Evolutionary conservation across 495 filamentous ascomycete genomes (phyloP).

Genomic region (Penicillium malachiteum): DNA sequence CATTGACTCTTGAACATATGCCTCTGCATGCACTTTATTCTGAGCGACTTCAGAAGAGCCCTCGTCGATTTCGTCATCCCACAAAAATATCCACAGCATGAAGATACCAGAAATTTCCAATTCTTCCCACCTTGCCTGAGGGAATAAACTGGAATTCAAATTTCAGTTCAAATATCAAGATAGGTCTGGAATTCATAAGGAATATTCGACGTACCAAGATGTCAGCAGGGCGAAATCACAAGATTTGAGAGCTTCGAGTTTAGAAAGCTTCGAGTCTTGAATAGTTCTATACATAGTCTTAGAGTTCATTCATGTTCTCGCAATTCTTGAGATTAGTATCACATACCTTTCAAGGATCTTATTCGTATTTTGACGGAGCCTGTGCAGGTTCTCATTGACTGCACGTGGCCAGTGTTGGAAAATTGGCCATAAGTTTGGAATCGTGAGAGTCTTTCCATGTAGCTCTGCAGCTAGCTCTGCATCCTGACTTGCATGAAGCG

Average conservation of each 20-base stretch:
- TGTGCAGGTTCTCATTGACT: neutral
- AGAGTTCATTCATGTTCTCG: neutral
- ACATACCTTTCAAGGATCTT: neutral
- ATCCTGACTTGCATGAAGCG: slow-evolving; percentile 6
- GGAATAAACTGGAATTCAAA: neutral
- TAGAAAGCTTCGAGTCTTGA: neutral
- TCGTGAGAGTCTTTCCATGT: neutral
- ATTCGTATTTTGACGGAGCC: neutral
- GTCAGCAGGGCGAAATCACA: neutral
- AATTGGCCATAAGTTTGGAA: neutral
- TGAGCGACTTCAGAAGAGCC: neutral
- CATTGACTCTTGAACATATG: neutral
- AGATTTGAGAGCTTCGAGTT: neutral
- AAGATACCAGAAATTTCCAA: neutral
- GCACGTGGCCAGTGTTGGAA: neutral
- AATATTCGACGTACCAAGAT: neutral
- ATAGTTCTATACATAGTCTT: neutral
- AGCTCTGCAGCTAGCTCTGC: neutral
- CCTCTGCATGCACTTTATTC: neutral
- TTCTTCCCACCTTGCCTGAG: neutral
- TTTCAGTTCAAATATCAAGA: neutral
- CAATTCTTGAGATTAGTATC: neutral
- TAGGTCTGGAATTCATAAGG: neutral
- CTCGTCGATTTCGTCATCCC: slow-evolving; percentile 2
- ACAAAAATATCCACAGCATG: slow-evolving; percentile 1